Evolutionary conservation across 495 filamentous ascomycete species (phyloP), one percentile per base, ranked within the genome.

Genomic region (Trichoderma orchidacearum): DNA sequence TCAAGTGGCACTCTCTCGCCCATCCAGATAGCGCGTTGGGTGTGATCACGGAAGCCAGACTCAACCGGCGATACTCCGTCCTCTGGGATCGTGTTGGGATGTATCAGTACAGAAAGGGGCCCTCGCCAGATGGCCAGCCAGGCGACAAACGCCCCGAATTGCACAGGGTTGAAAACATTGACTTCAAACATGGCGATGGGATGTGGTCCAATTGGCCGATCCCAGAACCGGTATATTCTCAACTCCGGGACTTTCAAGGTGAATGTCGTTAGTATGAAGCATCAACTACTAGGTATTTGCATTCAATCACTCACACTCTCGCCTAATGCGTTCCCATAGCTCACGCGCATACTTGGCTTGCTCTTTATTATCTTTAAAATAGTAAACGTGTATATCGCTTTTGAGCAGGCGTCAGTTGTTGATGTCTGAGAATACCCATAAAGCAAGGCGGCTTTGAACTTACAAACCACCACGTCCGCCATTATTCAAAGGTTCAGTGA

Each of bases 131-230:
- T 82, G 27, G 89, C 78, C 41, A 96, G 72, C 90, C 90, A 96
- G 0, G 85, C 75, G 21, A 95, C 67, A 61, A 95, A 92, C 0
- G 90, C 90, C 3, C 90, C 90, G 61, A 95, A 93, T 66, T 96
- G 87, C 5, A 82, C 81, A 0, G 90, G 90, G 0, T 84, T 89
- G 66, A 90, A 86, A 28, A 96, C 34, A 59, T 93, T 93, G 15
- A 95, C 91, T 68, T 96, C 90, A 61, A 96, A 89, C 90, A 96
- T 96, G 48, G 82, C 87, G 0, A 88, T 70, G 0, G 85, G 84
- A 62, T 96, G 90, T 2, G 90, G 90, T 0, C 90, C 90, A 5
- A 95, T 65, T 3, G 89, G 89, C 35, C 72, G 65, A 61, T 93
- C 84, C 75, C 80, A 94, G 60, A 94, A 72, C 2, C 68, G 71